A percentile compares a stretch with the other conserved stretches of the same genome.
phyloP scores from a whole-genome alignment of 2,329 filamentous ascomycete species.

The Phaeosphaeriaceae sp. region DNA sequence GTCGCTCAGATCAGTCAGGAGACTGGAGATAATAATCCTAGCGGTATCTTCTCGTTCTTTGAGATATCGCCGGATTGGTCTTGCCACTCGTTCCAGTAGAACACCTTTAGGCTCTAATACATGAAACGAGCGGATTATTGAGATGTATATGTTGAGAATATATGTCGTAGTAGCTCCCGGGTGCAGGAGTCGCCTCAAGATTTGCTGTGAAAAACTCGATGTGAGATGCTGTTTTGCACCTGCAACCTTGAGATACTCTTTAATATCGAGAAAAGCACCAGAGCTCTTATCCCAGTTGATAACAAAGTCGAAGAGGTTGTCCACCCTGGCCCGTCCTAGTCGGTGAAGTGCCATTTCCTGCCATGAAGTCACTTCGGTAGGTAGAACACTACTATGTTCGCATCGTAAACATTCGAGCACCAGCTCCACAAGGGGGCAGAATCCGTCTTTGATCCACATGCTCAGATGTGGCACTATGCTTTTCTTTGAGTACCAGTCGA shows the following conservation, averaged over 20 bases:
- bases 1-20: slow-evolving; percentile 68
- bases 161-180: slow-evolving; percentile 77
- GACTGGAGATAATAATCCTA: slow-evolving; percentile 75
- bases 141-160: slow-evolving; percentile 78
- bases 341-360: slow-evolving; percentile 72
- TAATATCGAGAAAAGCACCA: slow-evolving; percentile 76
- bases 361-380: slow-evolving; percentile 67
- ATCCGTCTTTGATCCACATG: slow-evolving; percentile 72
- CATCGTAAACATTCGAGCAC: slow-evolving; percentile 57
- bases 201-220: slow-evolving; percentile 68
- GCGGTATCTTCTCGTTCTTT: slow-evolving; percentile 80
- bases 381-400: slow-evolving; percentile 32
- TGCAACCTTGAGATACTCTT: slow-evolving; percentile 71
- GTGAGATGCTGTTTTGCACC: slow-evolving; percentile 73
- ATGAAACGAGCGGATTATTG: slow-evolving; percentile 78
- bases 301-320: slow-evolving; percentile 80
- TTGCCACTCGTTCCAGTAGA: slow-evolving; percentile 74
- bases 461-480: slow-evolving; percentile 66
- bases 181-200: slow-evolving; percentile 73
- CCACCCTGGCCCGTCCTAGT: slow-evolving; percentile 71
- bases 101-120: slow-evolving; percentile 79
- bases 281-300: slow-evolving; percentile 74
- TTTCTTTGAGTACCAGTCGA: slow-evolving; percentile 63
- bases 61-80: slow-evolving; percentile 75
- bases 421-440: slow-evolving; percentile 68